phyloP scores from a whole-genome alignment of 1,284 basidiomycete genomes.

The Cutaneotrichosporon cyanovorans region DNA sequence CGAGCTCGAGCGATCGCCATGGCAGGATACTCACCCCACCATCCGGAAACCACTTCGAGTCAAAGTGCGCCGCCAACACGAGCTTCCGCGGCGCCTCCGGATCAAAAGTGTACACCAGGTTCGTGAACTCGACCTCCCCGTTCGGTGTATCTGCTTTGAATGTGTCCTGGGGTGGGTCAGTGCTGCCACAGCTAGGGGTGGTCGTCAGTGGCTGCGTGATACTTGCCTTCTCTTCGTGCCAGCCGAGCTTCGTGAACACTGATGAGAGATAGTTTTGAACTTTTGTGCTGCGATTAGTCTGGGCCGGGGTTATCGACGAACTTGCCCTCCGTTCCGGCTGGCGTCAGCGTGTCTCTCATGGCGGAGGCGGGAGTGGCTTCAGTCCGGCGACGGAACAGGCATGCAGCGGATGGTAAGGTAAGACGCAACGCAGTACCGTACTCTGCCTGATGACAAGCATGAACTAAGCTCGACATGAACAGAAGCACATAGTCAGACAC shows the following conservation, averaged over 20 bases:
- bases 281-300: constrained; percentile 55
- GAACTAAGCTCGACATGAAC: too few species aligned
- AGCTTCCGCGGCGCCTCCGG: constrained; percentile 71
- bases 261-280: constrained; percentile 69
- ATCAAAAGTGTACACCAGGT: constrained; percentile 91
- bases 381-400: too few species aligned
- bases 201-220: too few species aligned
- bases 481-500: too few species aligned
- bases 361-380: too few species aligned
- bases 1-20: too few species aligned
- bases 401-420: too few species aligned
- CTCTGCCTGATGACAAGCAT: too few species aligned
- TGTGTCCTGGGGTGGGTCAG: too few species aligned
- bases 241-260: constrained; percentile 63
- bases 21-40: constrained; percentile 8
- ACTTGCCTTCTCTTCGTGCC: constrained; percentile 63
- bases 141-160: constrained; percentile 78
- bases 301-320: constrained; percentile 3
- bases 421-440: too few species aligned
- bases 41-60: constrained; percentile 78
- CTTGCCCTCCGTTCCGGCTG: constrained; percentile 45
- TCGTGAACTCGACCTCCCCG: constrained; percentile 73
- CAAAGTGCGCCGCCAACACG: constrained; percentile 88
- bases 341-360: too few species aligned
- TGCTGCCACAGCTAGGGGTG: too few species aligned